Evolutionary conservation across 2,329 filamentous ascomycete species (phyloP).

Genomic region (Chaetomium olivaceum): DNA sequence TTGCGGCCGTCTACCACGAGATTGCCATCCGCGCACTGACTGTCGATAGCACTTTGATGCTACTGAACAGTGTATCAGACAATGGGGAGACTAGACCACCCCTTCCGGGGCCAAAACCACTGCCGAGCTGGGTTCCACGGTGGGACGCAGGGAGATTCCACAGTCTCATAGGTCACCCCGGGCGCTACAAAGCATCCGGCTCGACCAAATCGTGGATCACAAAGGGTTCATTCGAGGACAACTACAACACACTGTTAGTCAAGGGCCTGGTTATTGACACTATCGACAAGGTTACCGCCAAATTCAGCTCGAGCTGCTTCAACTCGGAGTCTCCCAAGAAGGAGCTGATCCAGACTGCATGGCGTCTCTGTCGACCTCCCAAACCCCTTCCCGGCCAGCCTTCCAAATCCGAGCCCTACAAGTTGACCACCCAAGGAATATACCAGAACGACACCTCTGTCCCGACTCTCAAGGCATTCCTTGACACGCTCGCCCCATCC

Average conservation of each 20-base stretch:
- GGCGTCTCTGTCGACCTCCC: conserved; percentile 18
- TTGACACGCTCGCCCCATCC: conserved; percentile 17
- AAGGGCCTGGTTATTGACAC: conserved; percentile 14
- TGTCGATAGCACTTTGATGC: conserved; percentile 16
- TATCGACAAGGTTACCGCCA: conserved; percentile 16
- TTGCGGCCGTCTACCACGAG: conserved; percentile 19
- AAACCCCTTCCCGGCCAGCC: conserved; percentile 3
- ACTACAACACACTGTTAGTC: conserved; percentile 14
- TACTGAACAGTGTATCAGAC: conserved; percentile 21
- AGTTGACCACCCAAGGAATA: conserved; percentile 5
- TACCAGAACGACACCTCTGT: conserved; percentile 8
- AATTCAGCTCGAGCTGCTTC: conserved; percentile 19
- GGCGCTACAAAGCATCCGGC: conserved; percentile 17
- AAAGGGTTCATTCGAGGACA: conserved; percentile 15
- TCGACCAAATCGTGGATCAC: conserved; percentile 14
- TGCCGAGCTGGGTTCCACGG: conserved; percentile 19
- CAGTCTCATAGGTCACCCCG: conserved; percentile 17
- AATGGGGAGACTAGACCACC: conserved; percentile 10
- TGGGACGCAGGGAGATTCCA: conserved; percentile 19
- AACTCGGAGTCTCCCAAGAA: conserved; percentile 19
- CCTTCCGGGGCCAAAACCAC: not conserved
- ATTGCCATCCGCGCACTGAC: conserved; percentile 22
- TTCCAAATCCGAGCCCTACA: not conserved
- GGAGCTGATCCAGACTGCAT: conserved; percentile 15
- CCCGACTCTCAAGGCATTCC: conserved; percentile 13